These are phyloP conservation scores for Ottelia alismoides DNA, from an alignment of 106 monocot species.

Conservation along the genomic window DNA sequence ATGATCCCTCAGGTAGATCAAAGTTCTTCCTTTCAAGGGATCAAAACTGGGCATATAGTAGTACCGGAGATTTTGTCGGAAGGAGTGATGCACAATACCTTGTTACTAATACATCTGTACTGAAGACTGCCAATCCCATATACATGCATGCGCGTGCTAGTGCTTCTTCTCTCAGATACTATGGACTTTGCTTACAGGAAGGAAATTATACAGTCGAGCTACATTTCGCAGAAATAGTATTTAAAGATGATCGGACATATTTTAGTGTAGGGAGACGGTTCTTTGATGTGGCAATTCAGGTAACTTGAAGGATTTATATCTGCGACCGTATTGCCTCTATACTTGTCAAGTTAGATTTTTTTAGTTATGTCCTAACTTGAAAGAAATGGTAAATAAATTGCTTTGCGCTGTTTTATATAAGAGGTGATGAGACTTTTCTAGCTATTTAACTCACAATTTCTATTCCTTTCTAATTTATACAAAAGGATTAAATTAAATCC, in stretches of 20 bases:
- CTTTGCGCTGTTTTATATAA: no score
- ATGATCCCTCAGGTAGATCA: constrained; percentile 11
- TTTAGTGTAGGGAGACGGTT: constrained; percentile 28
- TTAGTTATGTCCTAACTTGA: no score
- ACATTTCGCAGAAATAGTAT: constrained; percentile 47
- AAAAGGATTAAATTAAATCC: no score
- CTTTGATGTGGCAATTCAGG: constrained; percentile 55
- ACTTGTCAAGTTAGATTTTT: no score
- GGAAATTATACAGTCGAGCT: constrained; percentile 38
- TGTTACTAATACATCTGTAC: constrained; percentile 16
- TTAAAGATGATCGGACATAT: constrained; percentile 28
- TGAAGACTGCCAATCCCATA: constrained; percentile 19
- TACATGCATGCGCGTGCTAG: constrained; percentile 31
- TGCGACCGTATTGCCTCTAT: no score
- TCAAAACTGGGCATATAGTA: constrained; percentile 40
- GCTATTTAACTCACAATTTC: no score
- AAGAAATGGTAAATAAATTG: no score
- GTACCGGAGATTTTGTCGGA: constrained; percentile 31
- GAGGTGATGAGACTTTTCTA: no score
- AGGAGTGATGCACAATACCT: constrained; percentile 12
- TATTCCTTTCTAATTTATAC: no score
- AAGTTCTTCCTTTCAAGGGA: constrained; percentile 10
- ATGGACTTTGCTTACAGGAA: constrained; percentile 39
- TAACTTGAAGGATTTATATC: no score
- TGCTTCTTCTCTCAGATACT: constrained; percentile 41